A percentile compares a stretch with the other conserved stretches of the same genome.
These are phyloP conservation scores for Erodium trifolium DNA, from an alignment of 441 rosid genomes.

Conservation along the genomic window DNA sequence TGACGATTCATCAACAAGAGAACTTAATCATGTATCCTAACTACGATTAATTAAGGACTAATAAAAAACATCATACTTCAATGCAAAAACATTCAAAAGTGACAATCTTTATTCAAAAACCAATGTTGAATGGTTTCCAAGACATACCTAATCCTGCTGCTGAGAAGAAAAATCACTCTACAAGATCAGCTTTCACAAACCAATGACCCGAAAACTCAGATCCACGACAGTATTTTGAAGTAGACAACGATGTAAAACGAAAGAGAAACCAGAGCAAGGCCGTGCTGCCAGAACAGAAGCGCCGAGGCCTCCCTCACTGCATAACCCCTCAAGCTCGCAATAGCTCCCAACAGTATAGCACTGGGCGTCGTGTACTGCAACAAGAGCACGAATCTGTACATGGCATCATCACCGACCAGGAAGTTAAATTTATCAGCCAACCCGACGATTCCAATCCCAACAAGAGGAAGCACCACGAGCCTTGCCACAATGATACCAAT, in stretches of 20 bases:
- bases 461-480: conserved; percentile 71
- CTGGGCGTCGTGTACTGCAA: conserved; percentile 89
- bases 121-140: too few species aligned
- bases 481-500: conserved; percentile 64
- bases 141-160: too few species aligned
- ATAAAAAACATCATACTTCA: too few species aligned
- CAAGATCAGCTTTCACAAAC: too few species aligned
- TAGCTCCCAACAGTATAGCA: conserved; percentile 84
- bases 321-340: conserved; percentile 79
- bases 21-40: too few species aligned
- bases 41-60: too few species aligned
- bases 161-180: too few species aligned
- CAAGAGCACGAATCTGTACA: conserved; percentile 72
- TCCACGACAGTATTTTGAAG: conserved; percentile 22
- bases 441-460: conserved; percentile 66
- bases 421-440: conserved; percentile 49
- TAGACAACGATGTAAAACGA: conserved; percentile 57
- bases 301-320: conserved; percentile 85
- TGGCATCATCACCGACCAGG: conserved; percentile 46
- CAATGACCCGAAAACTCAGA: not conserved
- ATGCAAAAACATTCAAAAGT: too few species aligned
- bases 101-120: too few species aligned
- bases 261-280: conserved; percentile 64
- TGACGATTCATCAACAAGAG: too few species aligned
- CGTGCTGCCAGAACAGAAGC: conserved; percentile 86